A percentile compares a stretch with the other conserved stretches of the same genome.
These are phyloP conservation scores for Protomyces gravidus DNA, from an alignment of 1,139 yeast genomes.

Conservation along the genomic window DNA sequence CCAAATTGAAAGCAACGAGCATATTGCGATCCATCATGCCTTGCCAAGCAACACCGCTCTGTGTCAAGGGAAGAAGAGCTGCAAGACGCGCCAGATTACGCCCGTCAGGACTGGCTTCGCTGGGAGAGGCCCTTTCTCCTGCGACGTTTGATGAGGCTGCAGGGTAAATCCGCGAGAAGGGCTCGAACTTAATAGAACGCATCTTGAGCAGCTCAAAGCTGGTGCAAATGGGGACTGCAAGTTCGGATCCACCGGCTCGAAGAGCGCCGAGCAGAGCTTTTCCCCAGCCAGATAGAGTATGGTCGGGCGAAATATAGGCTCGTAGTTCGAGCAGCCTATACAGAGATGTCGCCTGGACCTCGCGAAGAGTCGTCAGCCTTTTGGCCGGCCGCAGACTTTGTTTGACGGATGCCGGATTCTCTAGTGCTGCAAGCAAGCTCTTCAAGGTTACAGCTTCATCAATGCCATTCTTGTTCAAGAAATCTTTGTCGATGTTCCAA, in stretches of 20 bases:
- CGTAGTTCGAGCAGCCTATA: constrained; percentile 56
- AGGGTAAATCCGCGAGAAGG: constrained; percentile 7
- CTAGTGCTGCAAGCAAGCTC: constrained; percentile 38
- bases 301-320: constrained; percentile 50
- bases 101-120: constrained; percentile 38
- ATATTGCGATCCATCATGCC: constrained; percentile 68
- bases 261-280: constrained; percentile 43
- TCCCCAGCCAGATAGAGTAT: constrained; percentile 57
- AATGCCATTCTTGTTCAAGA: constrained; percentile 4
- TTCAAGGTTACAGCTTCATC: neutral
- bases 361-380: constrained; percentile 46
- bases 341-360: constrained; percentile 57
- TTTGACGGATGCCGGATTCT: constrained; percentile 22
- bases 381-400: neutral
- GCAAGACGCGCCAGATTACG: constrained; percentile 57
- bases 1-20: constrained; percentile 62
- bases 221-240: constrained; percentile 36
- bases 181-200: constrained; percentile 28
- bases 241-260: constrained; percentile 31
- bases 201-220: constrained; percentile 38
- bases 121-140: constrained; percentile 42
- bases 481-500: constrained; percentile 38
- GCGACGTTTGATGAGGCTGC: constrained; percentile 33
- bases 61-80: constrained; percentile 52
- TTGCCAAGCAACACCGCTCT: constrained; percentile 56